Conservation (phyloP, 805 yeast species). For the Yamadazyma scolyti region DNA sequence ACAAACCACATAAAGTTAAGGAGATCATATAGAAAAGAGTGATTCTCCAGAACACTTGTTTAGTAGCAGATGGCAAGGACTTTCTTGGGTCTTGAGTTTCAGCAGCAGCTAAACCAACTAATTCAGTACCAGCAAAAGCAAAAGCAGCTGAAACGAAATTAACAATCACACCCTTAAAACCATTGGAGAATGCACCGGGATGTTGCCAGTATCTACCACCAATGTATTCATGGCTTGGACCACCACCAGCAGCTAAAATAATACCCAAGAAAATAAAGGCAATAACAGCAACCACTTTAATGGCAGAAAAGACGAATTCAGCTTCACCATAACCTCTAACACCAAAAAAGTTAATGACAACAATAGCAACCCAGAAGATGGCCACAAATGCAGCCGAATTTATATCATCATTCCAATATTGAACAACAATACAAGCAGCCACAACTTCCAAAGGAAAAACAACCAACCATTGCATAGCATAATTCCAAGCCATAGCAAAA, state of each 20-base stretch:
- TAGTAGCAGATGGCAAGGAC: constrained; percentile 37
- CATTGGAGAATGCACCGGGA: constrained; percentile 54
- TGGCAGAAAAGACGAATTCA: constrained; percentile 60
- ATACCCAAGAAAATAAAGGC: constrained; percentile 55
- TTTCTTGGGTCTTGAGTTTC: constrained; percentile 36
- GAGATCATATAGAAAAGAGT: constrained; percentile 41
- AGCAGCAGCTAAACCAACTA: constrained; percentile 38
- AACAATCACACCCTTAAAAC: constrained; percentile 39
- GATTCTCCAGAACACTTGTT: constrained; percentile 42
- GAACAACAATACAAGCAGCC: constrained; percentile 55
- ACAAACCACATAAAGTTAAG: constrained; percentile 45
- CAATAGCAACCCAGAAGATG: constrained; percentile 47
- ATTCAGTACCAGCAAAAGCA: constrained; percentile 39
- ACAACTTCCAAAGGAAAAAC: constrained; percentile 58
- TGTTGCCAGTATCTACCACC: constrained; percentile 50
- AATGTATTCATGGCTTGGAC: constrained; percentile 44
- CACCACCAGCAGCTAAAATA: constrained; percentile 42
- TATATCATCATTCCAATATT: constrained; percentile 50
- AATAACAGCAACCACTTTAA: constrained; percentile 60
- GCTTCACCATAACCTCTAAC: constrained; percentile 61
- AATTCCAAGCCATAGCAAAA: constrained; percentile 57
- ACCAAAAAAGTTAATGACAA: constrained; percentile 45
- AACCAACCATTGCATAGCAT: constrained; percentile 52
- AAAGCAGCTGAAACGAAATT: constrained; percentile 41
- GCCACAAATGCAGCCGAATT: constrained; percentile 63